These are phyloP conservation scores for Aotearoamyces nothofagi DNA, from an alignment of 2,329 filamentous ascomycete species.

Conservation along the genomic window DNA sequence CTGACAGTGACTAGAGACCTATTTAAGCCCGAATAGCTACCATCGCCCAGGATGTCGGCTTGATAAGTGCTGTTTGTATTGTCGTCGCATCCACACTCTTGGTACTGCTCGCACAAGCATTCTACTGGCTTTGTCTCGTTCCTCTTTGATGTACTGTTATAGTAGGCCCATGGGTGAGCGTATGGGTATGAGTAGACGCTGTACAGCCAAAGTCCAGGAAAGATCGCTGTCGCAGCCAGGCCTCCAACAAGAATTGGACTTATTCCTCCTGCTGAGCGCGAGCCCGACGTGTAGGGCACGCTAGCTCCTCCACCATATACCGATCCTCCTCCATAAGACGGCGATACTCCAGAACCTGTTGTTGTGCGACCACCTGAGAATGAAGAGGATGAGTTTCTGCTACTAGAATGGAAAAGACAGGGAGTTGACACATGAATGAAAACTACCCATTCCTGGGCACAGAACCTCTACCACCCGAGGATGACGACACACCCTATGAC, in stretches of 20 bases:
- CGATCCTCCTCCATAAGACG: constrained; percentile 41
- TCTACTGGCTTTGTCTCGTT: constrained; percentile 45
- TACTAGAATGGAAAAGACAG: neutral
- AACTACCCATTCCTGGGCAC: neutral
- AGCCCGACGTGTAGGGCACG: constrained; percentile 44
- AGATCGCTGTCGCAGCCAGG: constrained; percentile 24
- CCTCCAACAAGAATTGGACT: constrained; percentile 35
- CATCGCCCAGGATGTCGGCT: constrained; percentile 48
- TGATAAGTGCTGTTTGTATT: constrained; percentile 44
- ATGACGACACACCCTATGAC: neutral
- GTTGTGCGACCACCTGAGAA: constrained; percentile 34
- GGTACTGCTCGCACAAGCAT: constrained; percentile 42
- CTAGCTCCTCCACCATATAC: constrained; percentile 54
- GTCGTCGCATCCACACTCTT: constrained; percentile 54
- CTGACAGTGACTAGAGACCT: constrained; percentile 45
- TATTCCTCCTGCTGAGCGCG: constrained; percentile 30
- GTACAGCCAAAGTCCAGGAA: constrained; percentile 46
- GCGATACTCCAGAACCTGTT: constrained; percentile 39
- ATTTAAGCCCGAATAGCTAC: constrained; percentile 43
- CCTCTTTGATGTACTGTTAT: constrained; percentile 26
- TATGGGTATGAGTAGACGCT: constrained; percentile 47
- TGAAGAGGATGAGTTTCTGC: constrained; percentile 12
- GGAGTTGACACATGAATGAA: neutral
- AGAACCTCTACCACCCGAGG: neutral
- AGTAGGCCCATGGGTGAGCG: constrained; percentile 36